Percentiles rank a stretch among this genome's conserved stretches.
phyloP scores from a whole-genome alignment of 148 eudicot species.

The Salicornia ramosissima region DNA sequence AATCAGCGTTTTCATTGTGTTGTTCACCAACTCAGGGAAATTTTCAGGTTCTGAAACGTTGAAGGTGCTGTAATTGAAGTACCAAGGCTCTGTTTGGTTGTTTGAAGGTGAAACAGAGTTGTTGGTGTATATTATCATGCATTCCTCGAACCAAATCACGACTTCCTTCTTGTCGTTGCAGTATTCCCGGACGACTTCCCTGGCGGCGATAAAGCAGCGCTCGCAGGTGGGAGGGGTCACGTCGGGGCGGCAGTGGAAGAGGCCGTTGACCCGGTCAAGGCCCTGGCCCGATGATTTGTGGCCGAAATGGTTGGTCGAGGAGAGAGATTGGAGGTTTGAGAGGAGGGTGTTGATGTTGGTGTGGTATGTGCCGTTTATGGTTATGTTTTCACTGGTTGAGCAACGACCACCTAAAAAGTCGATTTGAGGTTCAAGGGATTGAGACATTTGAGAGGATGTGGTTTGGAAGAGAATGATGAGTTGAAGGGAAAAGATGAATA shows the following conservation, averaged over 20 bases:
- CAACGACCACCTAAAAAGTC: background rate
- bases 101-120: conserved; percentile 1
- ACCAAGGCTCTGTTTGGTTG: background rate
- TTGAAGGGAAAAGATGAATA: background rate
- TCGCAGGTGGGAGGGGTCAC: conserved; percentile 15
- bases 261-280: conserved; percentile 15
- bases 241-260: conserved; percentile 24
- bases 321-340: background rate
- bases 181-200: background rate
- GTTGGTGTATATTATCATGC: conserved; percentile 26
- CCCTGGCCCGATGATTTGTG: conserved; percentile 8
- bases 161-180: conserved; percentile 20
- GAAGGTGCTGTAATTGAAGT: background rate
- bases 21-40: conserved; percentile 5
- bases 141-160: conserved; percentile 9
- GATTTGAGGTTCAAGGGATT: conserved; percentile 12
- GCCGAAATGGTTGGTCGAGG: conserved; percentile 7
- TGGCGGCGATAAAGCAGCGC: background rate
- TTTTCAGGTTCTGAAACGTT: conserved; percentile 15
- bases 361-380: conserved; percentile 11
- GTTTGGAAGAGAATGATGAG: background rate
- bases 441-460: background rate
- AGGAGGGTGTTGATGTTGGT: conserved; percentile 15
- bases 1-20: conserved; percentile 13
- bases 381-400: background rate